phyloP scores from a whole-genome alignment of 2,329 filamentous ascomycete species.

The Elsinoe batatas region DNA sequence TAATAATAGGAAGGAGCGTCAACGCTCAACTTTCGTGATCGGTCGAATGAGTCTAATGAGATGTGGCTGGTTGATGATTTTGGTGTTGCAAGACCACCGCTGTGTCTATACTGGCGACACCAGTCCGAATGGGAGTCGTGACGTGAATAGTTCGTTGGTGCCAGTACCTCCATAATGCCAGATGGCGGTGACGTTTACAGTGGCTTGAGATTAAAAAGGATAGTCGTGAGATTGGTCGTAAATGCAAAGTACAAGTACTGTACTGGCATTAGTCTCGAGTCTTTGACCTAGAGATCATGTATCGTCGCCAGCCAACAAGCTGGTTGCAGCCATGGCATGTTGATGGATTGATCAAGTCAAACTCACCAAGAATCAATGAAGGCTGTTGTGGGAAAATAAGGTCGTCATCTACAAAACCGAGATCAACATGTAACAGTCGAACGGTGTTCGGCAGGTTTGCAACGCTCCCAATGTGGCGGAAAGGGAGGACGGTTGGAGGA shows the following conservation, averaged over 20 bases:
- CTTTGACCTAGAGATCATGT: neutral
- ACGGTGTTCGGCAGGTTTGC: constrained; percentile 6
- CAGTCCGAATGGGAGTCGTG: constrained; percentile 12
- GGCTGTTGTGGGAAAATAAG: neutral
- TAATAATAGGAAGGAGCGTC: neutral
- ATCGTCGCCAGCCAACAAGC: neutral
- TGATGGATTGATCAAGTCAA: neutral
- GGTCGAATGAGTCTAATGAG: constrained; percentile 4
- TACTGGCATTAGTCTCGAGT: neutral
- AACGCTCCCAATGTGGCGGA: constrained; percentile 9
- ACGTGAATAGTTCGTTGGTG: constrained; percentile 8
- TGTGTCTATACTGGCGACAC: constrained; percentile 9
- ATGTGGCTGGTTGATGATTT: constrained; percentile 9
- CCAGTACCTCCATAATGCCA: constrained; percentile 14
- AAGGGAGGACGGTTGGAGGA: constrained; percentile 7
- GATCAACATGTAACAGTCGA: constrained; percentile 6
- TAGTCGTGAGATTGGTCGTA: neutral
- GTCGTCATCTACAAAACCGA: constrained; percentile 1
- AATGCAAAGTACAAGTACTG: constrained; percentile 10
- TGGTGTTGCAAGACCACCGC: constrained; percentile 9
- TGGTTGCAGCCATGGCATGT: neutral
- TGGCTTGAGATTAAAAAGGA: neutral
- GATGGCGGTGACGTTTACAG: neutral
- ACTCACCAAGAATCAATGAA: constrained; percentile 9
- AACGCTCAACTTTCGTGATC: neutral